Evolutionary conservation across 768 basidiomycete species (phyloP).

Genomic region (Termitomyces sp.): DNA sequence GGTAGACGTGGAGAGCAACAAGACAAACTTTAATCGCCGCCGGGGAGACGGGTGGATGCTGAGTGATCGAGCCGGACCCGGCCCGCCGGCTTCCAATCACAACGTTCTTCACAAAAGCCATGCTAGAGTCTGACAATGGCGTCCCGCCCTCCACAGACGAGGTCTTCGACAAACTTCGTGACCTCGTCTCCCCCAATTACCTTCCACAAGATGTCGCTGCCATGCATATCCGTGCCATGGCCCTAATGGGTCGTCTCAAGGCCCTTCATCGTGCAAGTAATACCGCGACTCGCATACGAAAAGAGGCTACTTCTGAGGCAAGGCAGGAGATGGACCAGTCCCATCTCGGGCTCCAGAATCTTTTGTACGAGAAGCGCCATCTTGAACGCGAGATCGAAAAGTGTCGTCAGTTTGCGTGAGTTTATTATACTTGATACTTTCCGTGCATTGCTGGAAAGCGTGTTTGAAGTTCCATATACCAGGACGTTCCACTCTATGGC

Average conservation of each 20-base stretch:
- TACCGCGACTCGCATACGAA: conserved; percentile 57
- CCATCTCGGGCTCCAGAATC: conserved; percentile 80
- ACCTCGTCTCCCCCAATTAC: conserved; percentile 50
- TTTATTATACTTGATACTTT: conserved; percentile 11
- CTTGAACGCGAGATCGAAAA: conserved; percentile 91
- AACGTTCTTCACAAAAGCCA: conserved; percentile 8
- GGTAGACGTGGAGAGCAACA: conserved; percentile 11
- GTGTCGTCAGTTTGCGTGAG: conserved; percentile 88
- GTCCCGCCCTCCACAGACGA: conserved; percentile 40
- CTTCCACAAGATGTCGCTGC: conserved; percentile 43
- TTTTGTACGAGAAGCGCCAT: conserved; percentile 86
- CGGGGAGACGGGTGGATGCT: conserved; percentile 12
- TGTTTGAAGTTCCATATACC: conserved; percentile 71
- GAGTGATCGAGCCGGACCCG: conserved; percentile 13
- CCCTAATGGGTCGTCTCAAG: conserved; percentile 79
- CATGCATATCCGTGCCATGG: conserved; percentile 64
- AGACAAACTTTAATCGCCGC: background rate
- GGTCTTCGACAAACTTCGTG: conserved; percentile 59
- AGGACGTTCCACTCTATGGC: conserved; percentile 75
- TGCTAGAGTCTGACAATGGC: conserved; percentile 25
- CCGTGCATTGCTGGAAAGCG: background rate
- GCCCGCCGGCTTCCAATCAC: conserved; percentile 8
- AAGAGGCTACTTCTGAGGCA: conserved; percentile 74
- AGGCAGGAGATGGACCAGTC: conserved; percentile 90
- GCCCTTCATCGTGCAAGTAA: conserved; percentile 74